Base-by-base conservation (phyloP, 2,329 filamentous ascomycete genomes). In the Sporothrix inflata region DNA sequence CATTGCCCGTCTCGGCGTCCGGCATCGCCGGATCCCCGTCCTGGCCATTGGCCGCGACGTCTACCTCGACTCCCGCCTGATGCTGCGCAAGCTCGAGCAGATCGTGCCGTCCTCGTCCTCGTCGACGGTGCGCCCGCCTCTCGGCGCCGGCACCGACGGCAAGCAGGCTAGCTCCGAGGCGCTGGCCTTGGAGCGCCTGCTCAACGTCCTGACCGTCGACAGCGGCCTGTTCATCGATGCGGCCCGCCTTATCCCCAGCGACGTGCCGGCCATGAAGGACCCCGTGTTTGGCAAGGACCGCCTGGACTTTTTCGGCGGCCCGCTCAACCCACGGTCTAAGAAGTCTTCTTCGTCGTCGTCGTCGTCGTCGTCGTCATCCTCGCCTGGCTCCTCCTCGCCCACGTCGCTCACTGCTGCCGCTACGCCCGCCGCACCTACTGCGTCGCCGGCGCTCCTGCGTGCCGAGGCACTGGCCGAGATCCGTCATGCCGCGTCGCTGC, bases 51-150 rank as follows among this genome's bases (percentile, higher is more conserved):
- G 90, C 19, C 84, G 87, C 6, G 88, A 92, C 77, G 82, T 94
- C 57, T 93, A 92, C 81, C 83, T 88, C 73, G 91, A 94, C 82
- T 90, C 89, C 1, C 87, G 89, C 2, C 85, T 93, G 27, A 93
- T 93, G 76, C 79, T 94, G 24, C 80, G 80, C 34, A 90, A 89
- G 78, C 87, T 94, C 1, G 89, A 92, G 76, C 76, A 82, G 1
- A 81, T 47, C 45, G n/a, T 45, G 60, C 88, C 86, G 77, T 86
- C 86, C 0, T 74, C 86, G 77, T 86, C 86, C 0, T 74, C 83
- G 2, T 78, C 86, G 0, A 74, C 83, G 1, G 79, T 81, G 16
- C 78, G 82, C 0, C 73, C 77, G 1, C 79, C 80, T 73, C 78
- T 79, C 40, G 79, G 77, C 1, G 79, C 83, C 30, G 81, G 77